phyloP scores from a whole-genome alignment of 2,329 filamentous ascomycete genomes.

The Helminthosporium solani region DNA sequence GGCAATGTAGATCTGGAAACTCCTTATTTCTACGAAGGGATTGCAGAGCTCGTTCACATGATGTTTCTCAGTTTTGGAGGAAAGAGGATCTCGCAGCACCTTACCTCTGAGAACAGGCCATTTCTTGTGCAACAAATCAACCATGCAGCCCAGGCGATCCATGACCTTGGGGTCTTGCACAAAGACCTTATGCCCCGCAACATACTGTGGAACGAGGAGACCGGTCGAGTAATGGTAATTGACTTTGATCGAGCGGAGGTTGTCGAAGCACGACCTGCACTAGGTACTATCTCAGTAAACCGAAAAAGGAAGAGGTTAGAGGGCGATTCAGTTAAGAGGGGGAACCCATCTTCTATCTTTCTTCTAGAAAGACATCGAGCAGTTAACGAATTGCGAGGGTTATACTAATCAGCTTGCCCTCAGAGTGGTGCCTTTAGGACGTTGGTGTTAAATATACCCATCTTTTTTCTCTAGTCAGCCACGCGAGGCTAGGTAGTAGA shows the following conservation, averaged over 20 bases:
- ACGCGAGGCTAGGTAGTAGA: no score
- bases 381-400: no score
- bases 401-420: no score
- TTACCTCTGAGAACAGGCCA: slow-evolving; percentile 9
- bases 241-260: slow-evolving; percentile 25
- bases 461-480: no score
- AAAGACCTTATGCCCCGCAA: slow-evolving; percentile 19
- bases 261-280: slow-evolving; percentile 21
- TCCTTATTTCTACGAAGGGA: background rate
- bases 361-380: no score
- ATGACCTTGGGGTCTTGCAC: slow-evolving; percentile 15
- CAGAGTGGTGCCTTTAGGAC: no score
- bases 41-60: slow-evolving; percentile 9
- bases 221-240: slow-evolving; percentile 15
- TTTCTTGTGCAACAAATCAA: slow-evolving; percentile 5
- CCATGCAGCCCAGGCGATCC: slow-evolving; percentile 11
- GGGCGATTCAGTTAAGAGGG: no score
- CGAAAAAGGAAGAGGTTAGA: slow-evolving; percentile 7
- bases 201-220: slow-evolving; percentile 19
- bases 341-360: no score
- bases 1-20: background rate
- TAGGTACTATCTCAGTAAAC: slow-evolving; percentile 9
- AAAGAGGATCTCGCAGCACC: slow-evolving; percentile 9
- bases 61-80: slow-evolving; percentile 28
- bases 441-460: no score